Evolutionary conservation across 2,329 filamentous ascomycete species (phyloP).

Genomic region (Arthrobotrys iridis): DNA sequence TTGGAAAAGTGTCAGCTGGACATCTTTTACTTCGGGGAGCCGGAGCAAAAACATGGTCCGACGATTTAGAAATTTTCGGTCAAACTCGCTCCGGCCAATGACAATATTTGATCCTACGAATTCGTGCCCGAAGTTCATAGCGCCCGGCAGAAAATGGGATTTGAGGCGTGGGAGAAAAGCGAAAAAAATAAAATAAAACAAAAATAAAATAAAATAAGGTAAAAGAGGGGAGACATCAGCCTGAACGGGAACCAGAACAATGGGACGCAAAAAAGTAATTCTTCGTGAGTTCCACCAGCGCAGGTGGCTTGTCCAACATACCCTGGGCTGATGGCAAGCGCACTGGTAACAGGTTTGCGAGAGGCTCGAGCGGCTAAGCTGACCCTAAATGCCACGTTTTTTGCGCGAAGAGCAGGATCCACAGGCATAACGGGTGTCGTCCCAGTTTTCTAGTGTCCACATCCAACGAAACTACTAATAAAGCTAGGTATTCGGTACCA

Average conservation of each 20-base stretch:
- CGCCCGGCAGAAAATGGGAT: slow-evolving; percentile 35
- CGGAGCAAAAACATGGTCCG: slow-evolving; percentile 41
- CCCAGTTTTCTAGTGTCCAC: slow-evolving; percentile 49
- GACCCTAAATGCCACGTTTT: slow-evolving; percentile 53
- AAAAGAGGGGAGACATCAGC: slow-evolving; percentile 29
- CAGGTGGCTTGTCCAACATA: slow-evolving; percentile 11
- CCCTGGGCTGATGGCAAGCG: slow-evolving; percentile 17
- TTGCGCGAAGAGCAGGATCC: slow-evolving; percentile 44
- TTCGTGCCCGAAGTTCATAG: slow-evolving; percentile 42
- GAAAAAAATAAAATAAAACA: slow-evolving; percentile 33
- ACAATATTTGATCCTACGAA: slow-evolving; percentile 5
- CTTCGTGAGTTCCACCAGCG: slow-evolving; percentile 5
- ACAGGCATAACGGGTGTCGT: slow-evolving; percentile 49
- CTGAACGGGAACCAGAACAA: slow-evolving; percentile 52
- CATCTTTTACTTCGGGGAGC: slow-evolving; percentile 25
- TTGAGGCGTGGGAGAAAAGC: slow-evolving; percentile 9
- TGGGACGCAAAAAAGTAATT: slow-evolving; percentile 43
- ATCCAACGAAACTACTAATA: neutral
- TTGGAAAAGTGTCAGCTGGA: slow-evolving; percentile 51
- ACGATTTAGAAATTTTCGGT: slow-evolving; percentile 25
- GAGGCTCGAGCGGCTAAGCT: slow-evolving; percentile 50
- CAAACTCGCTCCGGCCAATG: slow-evolving; percentile 41
- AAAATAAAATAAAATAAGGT: slow-evolving; percentile 40
- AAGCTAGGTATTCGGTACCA: slow-evolving; percentile 50
- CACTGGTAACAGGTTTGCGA: slow-evolving; percentile 34